Evolutionary conservation across 768 basidiomycete species (phyloP).

Genomic region (Rhodosporidiobolus sp.): DNA sequence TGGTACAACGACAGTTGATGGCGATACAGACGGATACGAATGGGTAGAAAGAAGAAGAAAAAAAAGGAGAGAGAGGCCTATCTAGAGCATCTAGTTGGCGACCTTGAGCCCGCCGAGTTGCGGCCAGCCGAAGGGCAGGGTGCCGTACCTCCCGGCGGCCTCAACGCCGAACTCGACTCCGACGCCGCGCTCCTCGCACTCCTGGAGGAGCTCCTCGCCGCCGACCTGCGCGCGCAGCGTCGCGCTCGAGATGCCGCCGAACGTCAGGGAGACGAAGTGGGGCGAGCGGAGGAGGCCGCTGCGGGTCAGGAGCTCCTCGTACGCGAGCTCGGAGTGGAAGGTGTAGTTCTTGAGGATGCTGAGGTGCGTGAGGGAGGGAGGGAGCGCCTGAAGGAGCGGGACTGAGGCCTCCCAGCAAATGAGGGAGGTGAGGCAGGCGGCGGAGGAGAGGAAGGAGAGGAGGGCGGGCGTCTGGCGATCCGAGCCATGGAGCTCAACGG

Average conservation of each 20-base stretch:
- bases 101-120: no score
- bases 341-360: conserved; percentile 10
- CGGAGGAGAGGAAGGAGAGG: conserved; percentile 17
- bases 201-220: conserved; percentile 6
- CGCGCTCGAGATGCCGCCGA: conserved; percentile 16
- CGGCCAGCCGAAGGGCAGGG: background rate
- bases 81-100: no score
- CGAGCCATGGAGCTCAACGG: conserved; percentile 16
- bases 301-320: background rate
- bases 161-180: conserved; percentile 14
- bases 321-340: conserved; percentile 8
- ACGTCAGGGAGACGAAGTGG: background rate
- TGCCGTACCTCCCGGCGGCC: background rate
- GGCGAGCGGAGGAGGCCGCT: background rate
- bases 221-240: conserved; percentile 22
- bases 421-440: background rate
- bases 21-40: background rate
- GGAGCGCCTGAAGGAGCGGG: background rate
- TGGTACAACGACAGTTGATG: conserved; percentile 8
- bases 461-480: conserved; percentile 11
- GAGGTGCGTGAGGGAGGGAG: background rate
- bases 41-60: background rate
- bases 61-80: background rate
- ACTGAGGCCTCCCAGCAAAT: conserved; percentile 20
- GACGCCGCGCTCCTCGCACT: conserved; percentile 10